These are phyloP conservation scores for Trichosporon sp. DNA, from an alignment of 1,284 basidiomycete genomes.

Conservation along the genomic window DNA sequence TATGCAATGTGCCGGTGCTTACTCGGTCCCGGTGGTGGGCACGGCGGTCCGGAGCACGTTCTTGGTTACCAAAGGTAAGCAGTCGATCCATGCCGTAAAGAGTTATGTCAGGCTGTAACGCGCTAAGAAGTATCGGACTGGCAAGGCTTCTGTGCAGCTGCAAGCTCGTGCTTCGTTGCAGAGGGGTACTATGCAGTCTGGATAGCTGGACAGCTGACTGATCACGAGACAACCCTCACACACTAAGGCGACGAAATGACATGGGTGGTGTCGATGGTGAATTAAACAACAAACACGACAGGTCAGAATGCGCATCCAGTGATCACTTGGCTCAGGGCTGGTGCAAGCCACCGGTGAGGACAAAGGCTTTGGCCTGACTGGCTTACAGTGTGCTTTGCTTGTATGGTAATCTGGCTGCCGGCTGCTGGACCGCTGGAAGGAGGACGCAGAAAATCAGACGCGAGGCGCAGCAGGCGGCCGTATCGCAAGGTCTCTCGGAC, in stretches of 20 bases:
- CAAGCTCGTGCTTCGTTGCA: background rate
- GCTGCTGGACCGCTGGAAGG: background rate
- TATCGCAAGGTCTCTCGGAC: background rate
- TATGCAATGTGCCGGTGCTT: background rate
- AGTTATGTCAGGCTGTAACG: conserved; percentile 12
- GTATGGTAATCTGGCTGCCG: background rate
- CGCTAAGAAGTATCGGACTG: conserved; percentile 4
- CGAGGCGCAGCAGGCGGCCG: background rate
- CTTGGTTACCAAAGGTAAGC: conserved; percentile 18
- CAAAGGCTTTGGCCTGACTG: background rate
- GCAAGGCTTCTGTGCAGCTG: background rate
- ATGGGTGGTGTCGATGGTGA: background rate
- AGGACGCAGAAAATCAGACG: background rate
- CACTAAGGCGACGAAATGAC: background rate
- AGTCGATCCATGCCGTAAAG: conserved; percentile 18
- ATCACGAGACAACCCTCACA: background rate
- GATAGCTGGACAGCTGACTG: background rate
- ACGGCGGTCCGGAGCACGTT: background rate
- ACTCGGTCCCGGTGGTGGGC: background rate
- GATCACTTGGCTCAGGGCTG: conserved; percentile 1
- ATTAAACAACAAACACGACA: background rate
- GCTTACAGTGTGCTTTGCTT: no score
- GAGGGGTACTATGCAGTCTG: no score
- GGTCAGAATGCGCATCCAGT: background rate
- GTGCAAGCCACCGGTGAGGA: background rate